phyloP scores from a whole-genome alignment of 2,329 filamentous ascomycete genomes.

The Fusarium sororula region DNA sequence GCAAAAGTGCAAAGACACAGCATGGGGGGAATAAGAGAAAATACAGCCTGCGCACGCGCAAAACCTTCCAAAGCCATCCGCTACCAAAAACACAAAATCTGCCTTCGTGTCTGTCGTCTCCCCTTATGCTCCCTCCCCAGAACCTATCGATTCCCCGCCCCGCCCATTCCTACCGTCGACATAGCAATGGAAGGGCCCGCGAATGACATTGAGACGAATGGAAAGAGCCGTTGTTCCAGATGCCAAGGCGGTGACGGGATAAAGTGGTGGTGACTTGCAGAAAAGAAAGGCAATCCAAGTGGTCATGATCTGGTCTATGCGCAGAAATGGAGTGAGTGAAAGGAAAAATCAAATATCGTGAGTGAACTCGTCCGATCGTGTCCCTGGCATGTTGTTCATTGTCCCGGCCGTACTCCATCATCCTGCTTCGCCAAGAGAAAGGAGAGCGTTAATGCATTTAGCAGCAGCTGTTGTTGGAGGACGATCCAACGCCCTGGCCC shows the following conservation, averaged over 20 bases:
- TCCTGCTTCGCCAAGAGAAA: conserved; percentile 41
- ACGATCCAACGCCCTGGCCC: conserved; percentile 91
- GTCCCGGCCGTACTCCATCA: conserved; percentile 41
- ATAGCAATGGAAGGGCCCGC: conserved; percentile 7
- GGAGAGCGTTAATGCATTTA: conserved; percentile 59
- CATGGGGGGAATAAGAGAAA: conserved; percentile 25
- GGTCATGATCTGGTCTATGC: conserved; percentile 51
- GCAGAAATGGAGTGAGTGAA: conserved; percentile 42
- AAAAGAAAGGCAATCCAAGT: conserved; percentile 45
- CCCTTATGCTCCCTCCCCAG: conserved; percentile 21
- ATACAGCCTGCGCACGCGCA: conserved; percentile 36
- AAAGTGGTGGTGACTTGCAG: conserved; percentile 18
- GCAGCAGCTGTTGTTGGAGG: conserved; percentile 88
- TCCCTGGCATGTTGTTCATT: conserved; percentile 40
- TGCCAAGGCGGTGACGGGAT: conserved; percentile 23
- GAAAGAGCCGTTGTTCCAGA: conserved; percentile 27
- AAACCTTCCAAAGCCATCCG: conserved; percentile 22
- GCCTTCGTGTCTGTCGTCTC: conserved; percentile 23
- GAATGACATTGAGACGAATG: conserved; percentile 20
- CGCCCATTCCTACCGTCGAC: conserved; percentile 9
- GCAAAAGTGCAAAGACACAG: not conserved
- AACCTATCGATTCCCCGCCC: conserved; percentile 5
- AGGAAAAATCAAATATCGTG: conserved; percentile 42
- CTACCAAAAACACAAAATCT: conserved; percentile 23
- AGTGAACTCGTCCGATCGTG: conserved; percentile 46